Evolutionary conservation across 495 filamentous ascomycete species (phyloP), one percentile per base, ranked within the genome.

Genomic region (Diplogelasinospora grovesii): DNA sequence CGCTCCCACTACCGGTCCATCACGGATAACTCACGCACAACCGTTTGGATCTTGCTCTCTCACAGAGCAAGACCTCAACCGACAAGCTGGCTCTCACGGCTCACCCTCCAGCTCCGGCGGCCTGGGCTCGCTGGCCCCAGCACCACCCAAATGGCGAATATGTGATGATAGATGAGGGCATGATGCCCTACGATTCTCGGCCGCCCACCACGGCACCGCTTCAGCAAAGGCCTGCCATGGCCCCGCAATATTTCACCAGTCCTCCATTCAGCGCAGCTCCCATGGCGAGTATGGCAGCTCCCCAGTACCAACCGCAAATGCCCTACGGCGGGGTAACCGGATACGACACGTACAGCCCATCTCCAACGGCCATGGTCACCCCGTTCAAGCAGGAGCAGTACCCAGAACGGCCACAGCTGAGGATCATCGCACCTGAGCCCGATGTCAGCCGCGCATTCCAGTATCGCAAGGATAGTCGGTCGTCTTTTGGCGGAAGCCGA

Each of bases 71-170:
- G 41, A 34, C 39, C 24, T 36, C 31, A 25, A 26, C 36, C 40
- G 36, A 14, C 50, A 60, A 51, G 13, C 53, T 70, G 66, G 66
- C 64, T 39, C 55, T 67, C 53, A 55, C 64, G 8, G 52, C 48
- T 41, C 53, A 63, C 20, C 41, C 55, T 38, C 45, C 57, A 18
- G 48, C 56, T 9, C 48, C 53, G 23, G 41, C 57, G 7, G 39
- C 22, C 48, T 73, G 69, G 69, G 54, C 40, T 36, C 58, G 65
- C 39, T 72, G 67, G 67, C 47, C 63, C 47, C 57, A 65, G 15
- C 61, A 63, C 16, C 59, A 62, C 14, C 41, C 43, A 11, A 50
- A 32, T 36, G 23, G 37, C 13, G 58, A 65, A 13, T 70, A 63
- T 52, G 43, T 42, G 39, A 54, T 70, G 53, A 53, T 66, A 53